A percentile compares a stretch with the other conserved stretches of the same genome.
Conservation (phyloP, 108 stramenopile genomes). For the Chaetoceros tenuissimus region DNA sequence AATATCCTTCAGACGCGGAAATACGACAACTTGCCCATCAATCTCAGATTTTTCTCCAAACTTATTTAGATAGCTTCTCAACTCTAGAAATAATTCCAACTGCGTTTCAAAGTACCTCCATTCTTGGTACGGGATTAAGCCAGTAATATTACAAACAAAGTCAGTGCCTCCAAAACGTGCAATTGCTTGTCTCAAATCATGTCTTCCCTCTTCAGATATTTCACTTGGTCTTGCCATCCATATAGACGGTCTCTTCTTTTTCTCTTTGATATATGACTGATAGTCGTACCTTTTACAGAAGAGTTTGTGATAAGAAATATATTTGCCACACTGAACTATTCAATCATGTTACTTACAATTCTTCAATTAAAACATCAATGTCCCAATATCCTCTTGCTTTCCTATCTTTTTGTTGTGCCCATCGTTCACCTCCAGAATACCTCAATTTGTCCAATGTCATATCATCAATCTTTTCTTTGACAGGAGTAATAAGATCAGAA, state of each 20-base stretch:
- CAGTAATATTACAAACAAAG: slow-evolving; percentile 24
- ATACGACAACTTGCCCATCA: slow-evolving; percentile 23
- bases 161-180: slow-evolving; percentile 27
- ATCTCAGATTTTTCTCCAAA: no score
- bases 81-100: slow-evolving; percentile 40
- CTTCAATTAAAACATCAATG: slow-evolving; percentile 20
- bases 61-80: slow-evolving; percentile 38
- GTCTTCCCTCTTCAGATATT: slow-evolving; percentile 26
- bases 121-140: slow-evolving; percentile 48
- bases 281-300: slow-evolving; percentile 28
- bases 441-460: background rate
- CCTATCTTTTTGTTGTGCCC: slow-evolving; percentile 13
- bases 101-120: slow-evolving; percentile 66
- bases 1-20: slow-evolving; percentile 27
- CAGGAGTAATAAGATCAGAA: background rate
- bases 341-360: slow-evolving; percentile 29
- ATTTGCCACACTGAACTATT: background rate
- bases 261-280: slow-evolving; percentile 25
- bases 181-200: slow-evolving; percentile 39
- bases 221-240: slow-evolving; percentile 69
- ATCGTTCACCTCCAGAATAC: background rate
- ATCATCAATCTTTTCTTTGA: slow-evolving; percentile 1
- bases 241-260: slow-evolving; percentile 36
- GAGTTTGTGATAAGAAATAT: background rate
- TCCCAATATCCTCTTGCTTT: slow-evolving; percentile 45